A percentile compares a stretch with the other conserved stretches of the same genome.
Conservation (phyloP, 208 protist species). For the Trypanosoma platydactyli region DNA sequence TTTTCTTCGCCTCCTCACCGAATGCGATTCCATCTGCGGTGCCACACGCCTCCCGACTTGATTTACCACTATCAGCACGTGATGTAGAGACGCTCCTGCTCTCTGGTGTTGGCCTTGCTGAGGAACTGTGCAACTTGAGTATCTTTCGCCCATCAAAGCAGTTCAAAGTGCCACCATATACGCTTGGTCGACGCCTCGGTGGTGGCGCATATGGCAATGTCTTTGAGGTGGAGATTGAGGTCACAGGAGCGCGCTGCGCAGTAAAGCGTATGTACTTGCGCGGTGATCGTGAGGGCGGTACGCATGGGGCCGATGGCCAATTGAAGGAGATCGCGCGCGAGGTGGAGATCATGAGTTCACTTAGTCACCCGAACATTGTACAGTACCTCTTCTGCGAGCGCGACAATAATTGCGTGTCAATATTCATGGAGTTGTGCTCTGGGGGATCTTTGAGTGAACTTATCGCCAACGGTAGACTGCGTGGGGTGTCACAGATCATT, state of each 20-base stretch:
- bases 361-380: conserved; percentile 86
- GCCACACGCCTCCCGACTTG: conserved; percentile 35
- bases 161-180: conserved; percentile 63
- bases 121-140: conserved; percentile 35
- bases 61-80: conserved; percentile 42
- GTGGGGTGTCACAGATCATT: conserved; percentile 48
- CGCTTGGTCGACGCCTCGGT: conserved; percentile 70
- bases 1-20: conserved; percentile 47
- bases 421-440: conserved; percentile 90
- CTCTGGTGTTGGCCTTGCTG: conserved; percentile 46
- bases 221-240: conserved; percentile 82
- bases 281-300: conserved; percentile 25
- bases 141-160: conserved; percentile 19
- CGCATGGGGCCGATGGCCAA: conserved; percentile 31
- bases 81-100: conserved; percentile 49
- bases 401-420: conserved; percentile 82
- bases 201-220: conserved; percentile 82
- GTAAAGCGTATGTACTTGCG: conserved; percentile 89
- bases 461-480: conserved; percentile 50
- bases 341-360: conserved; percentile 79
- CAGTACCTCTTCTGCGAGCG: conserved; percentile 79
- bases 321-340: conserved; percentile 79
- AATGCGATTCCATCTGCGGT: conserved; percentile 29
- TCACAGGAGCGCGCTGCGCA: conserved; percentile 58
- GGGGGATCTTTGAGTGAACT: conserved; percentile 64